phyloP scores from a whole-genome alignment of 257 asterid genomes.

The Nicotiana otophora region DNA sequence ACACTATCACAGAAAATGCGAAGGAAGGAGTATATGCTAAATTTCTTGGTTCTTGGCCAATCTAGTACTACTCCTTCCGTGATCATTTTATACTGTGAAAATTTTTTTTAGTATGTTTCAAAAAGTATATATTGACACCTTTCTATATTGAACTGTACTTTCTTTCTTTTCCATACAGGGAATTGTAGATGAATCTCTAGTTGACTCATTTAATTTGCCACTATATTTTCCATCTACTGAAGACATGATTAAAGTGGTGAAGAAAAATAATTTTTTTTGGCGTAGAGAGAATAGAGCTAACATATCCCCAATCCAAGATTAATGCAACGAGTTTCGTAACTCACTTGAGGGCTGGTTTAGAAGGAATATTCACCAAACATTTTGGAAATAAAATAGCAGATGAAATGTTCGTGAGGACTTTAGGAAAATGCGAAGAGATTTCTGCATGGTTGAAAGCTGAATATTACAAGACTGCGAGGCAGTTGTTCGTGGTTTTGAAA shows the following conservation, averaged over 20 bases:
- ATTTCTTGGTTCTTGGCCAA: neutral
- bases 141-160: neutral
- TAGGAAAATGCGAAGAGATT: constrained; percentile 6
- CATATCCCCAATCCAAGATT: constrained; percentile 6
- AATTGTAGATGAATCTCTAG: constrained; percentile 23
- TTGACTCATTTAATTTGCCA: constrained; percentile 48
- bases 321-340: neutral
- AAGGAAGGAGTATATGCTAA: neutral
- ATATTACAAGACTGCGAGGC: neutral
- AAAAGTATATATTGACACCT: too few relatives aligned
- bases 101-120: too few relatives aligned
- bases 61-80: too few relatives aligned
- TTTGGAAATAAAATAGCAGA: constrained; percentile 17
- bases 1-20: too few relatives aligned
- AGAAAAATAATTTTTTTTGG: constrained; percentile 25
- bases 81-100: too few relatives aligned
- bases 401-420: constrained; percentile 11
- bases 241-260: constrained; percentile 31
- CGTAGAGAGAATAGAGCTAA: constrained; percentile 30
- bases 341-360: constrained; percentile 18
- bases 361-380: constrained; percentile 13
- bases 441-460: neutral
- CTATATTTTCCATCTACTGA: constrained; percentile 30
- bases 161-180: constrained; percentile 23
- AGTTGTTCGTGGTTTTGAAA: constrained; percentile 22